Conservation (phyloP, 495 filamentous ascomycete species). For the Neohortaea acidophila region DNA sequence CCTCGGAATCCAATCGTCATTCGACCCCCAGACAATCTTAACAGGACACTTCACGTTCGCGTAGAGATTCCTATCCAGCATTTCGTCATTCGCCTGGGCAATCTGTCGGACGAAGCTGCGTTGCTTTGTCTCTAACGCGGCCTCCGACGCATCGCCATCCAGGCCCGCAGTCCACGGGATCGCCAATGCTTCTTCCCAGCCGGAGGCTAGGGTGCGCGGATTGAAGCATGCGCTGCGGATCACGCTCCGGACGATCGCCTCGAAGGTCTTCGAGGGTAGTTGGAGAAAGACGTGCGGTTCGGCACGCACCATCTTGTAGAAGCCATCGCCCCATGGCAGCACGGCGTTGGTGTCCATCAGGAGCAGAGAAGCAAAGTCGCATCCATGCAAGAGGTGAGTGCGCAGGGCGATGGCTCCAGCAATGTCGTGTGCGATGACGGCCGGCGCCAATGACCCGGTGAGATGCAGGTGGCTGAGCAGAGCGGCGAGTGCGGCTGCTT, state of each 20-base stretch:
- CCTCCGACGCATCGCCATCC: not conserved
- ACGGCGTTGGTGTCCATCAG: slow-evolving; percentile 9
- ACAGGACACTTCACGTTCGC: slow-evolving; percentile 6
- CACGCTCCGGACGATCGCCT: slow-evolving; percentile 6
- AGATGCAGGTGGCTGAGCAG: slow-evolving; percentile 6
- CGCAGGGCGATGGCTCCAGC: slow-evolving; percentile 10
- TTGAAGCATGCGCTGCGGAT: slow-evolving; percentile 6
- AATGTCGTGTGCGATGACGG: slow-evolving; percentile 12
- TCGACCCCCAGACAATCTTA: slow-evolving; percentile 10
- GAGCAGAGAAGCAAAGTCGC: slow-evolving; percentile 5
- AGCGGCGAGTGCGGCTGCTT: slow-evolving; percentile 1
- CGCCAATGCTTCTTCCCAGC: slow-evolving; percentile 11
- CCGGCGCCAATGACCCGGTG: slow-evolving; percentile 3
- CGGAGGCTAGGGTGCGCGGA: slow-evolving; percentile 1
- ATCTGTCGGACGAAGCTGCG: slow-evolving; percentile 11
- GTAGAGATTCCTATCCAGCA: slow-evolving; percentile 8
- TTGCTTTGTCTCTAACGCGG: not conserved
- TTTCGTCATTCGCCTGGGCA: slow-evolving; percentile 14
- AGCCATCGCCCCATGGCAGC: slow-evolving; percentile 12
- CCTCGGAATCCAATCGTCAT: slow-evolving; percentile 12
- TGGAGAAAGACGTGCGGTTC: slow-evolving; percentile 5
- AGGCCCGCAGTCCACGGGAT: slow-evolving; percentile 2
- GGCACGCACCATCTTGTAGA: slow-evolving; percentile 10
- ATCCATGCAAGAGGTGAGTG: slow-evolving; percentile 5
- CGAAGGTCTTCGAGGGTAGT: slow-evolving; percentile 5